Evolutionary conservation across 305 asterid genomes (phyloP).

Genomic region (Fraxinus baroniana): DNA sequence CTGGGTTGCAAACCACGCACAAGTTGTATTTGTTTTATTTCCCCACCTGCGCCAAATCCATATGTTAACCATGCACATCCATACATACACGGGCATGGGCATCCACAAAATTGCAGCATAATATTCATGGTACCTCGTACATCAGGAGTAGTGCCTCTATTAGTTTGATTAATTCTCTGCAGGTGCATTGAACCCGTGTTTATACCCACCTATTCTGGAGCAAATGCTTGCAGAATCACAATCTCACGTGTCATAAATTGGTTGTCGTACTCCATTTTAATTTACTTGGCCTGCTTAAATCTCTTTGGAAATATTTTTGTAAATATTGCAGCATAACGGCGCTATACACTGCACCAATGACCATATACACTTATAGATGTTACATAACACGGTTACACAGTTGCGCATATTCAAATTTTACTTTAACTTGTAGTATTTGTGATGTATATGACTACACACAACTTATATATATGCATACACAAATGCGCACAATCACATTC

Average conservation of each 20-base stretch:
- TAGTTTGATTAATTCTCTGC: not conserved
- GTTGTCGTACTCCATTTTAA: not conserved
- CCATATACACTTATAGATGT: not conserved
- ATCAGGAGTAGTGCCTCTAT: not conserved
- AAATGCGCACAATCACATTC: not conserved
- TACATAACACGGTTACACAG: not conserved
- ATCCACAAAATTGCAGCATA: not conserved
- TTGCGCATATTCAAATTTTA: not conserved
- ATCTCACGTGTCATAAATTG: not conserved
- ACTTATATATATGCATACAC: not conserved
- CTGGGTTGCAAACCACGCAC: not conserved
- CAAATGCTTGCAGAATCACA: not conserved
- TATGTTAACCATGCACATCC: not conserved
- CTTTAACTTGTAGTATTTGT: not conserved
- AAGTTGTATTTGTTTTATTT: not conserved
- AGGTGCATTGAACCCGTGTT: not conserved
- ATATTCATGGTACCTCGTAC: not conserved
- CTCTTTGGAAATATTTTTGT: not conserved
- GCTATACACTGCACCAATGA: not conserved
- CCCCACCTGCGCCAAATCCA: not conserved
- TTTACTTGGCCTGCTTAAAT: not conserved
- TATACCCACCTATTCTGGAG: not conserved
- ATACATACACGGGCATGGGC: not conserved
- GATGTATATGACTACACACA: not conserved
- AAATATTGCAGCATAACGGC: not conserved